Conservation (phyloP, 1,284 basidiomycete genomes). For the Singerocomus inundabilis region DNA sequence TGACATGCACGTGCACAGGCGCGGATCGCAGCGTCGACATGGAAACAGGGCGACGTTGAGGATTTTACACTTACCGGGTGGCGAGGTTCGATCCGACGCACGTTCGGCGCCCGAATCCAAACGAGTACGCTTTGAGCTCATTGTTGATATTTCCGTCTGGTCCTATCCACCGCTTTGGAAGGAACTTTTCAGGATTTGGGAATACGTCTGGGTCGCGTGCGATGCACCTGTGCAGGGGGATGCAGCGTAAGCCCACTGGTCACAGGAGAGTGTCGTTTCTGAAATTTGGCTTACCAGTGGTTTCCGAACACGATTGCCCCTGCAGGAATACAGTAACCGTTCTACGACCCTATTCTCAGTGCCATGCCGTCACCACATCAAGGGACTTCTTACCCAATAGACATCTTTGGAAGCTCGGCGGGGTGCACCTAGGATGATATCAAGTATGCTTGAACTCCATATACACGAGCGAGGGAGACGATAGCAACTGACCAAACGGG, state of each 20-base stretch:
- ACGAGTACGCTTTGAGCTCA: slow-evolving; percentile 53
- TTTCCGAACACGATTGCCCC: slow-evolving; percentile 58
- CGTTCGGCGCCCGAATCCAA: slow-evolving; percentile 61
- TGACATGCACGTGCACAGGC: background rate
- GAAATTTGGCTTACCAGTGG: slow-evolving; percentile 45
- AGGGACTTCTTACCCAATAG: slow-evolving; percentile 16
- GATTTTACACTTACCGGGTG: slow-evolving; percentile 20
- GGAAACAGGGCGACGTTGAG: background rate
- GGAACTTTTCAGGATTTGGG: slow-evolving; percentile 57
- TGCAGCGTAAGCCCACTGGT: background rate
- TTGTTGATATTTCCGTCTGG: slow-evolving; percentile 45
- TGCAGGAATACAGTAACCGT: slow-evolving; percentile 56
- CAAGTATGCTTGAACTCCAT: background rate
- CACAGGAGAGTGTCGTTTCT: background rate
- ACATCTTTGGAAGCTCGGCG: slow-evolving; percentile 20
- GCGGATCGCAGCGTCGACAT: background rate
- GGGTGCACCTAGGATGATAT: slow-evolving; percentile 21
- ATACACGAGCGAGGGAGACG: background rate
- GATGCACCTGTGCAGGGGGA: slow-evolving; percentile 39
- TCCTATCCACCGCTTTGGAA: slow-evolving; percentile 58
- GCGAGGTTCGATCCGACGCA: slow-evolving; percentile 64
- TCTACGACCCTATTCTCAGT: slow-evolving; percentile 29
- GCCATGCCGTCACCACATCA: background rate
- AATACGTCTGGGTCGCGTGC: slow-evolving; percentile 56
- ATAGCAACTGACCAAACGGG: slow-evolving; percentile 20